A percentile compares a stretch with the other conserved stretches of the same genome.
Conservation (phyloP, 2,329 filamentous ascomycete genomes). For the Nothopassalora personata region DNA sequence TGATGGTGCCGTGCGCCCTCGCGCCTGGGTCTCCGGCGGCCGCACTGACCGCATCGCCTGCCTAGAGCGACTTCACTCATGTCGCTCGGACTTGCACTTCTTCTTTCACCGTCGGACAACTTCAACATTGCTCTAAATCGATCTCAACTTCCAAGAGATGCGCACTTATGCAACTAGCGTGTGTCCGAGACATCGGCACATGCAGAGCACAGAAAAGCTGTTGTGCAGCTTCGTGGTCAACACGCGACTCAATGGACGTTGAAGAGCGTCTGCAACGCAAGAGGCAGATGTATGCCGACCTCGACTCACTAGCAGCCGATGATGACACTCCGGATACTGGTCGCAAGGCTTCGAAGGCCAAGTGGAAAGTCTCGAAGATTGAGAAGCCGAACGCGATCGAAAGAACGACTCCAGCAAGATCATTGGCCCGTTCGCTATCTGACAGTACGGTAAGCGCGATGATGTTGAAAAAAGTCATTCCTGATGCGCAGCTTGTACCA, state of each 20-base stretch:
- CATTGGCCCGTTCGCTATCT: conserved; percentile 24
- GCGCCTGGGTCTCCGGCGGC: background rate
- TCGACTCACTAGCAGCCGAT: conserved; percentile 20
- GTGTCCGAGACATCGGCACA: background rate
- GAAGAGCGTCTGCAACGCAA: conserved; percentile 13
- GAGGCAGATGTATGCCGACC: conserved; percentile 19
- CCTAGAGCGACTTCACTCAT: background rate
- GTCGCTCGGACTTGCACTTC: background rate
- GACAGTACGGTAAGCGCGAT: conserved; percentile 13
- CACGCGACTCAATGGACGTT: background rate
- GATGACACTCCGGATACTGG: conserved; percentile 22
- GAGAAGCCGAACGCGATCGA: background rate
- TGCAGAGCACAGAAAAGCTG: background rate
- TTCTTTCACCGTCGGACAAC: background rate
- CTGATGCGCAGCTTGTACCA: background rate
- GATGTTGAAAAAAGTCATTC: background rate
- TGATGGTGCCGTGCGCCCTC: background rate
- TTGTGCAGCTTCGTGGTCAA: background rate
- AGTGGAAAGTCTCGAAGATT: conserved; percentile 11
- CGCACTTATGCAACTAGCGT: background rate
- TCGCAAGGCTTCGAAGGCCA: conserved; percentile 16
- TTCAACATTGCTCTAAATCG: background rate
- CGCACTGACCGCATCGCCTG: background rate
- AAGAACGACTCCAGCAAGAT: background rate
- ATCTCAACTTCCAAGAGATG: background rate